Evolutionary conservation across 306 rosid species (phyloP), one percentile per base, ranked within the genome.

Genomic region (Spatholobus suberectus): DNA sequence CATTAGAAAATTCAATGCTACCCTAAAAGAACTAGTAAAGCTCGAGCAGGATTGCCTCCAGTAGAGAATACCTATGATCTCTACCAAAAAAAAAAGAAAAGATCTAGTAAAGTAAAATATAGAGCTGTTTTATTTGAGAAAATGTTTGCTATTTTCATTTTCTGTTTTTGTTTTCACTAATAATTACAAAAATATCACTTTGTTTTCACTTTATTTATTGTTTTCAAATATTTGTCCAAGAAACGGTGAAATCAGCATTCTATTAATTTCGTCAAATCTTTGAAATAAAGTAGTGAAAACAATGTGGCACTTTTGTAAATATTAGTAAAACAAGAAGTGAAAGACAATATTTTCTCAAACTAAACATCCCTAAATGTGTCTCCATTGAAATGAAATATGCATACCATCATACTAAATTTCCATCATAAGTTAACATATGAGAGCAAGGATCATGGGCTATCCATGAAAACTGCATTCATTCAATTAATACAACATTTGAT

Each of bases 381-480:
- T 24, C 10, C 6, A 1, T 68, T 6, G 15, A 61, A 61, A 0
- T 59, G 2, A 59, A 51, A 26, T 24, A 59, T 59, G 17, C 66
- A 4, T n/a, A 26, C n/a, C 1, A 41, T 40, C 23, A 52, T 34
- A 78, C 44, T 40, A n/a, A 52, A 40, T 55, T 44, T 54, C 34
- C 27, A 41, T 6, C 43, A 54, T 26, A 35, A 21, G 66, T 29
- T 17, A 27, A 24, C 20, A n/a, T 27, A 76, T 61, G 37, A 61
- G 35, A 61, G 7, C 80, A 61, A 80, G 71, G 29, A 27, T 23
- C 76, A 40, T 34, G 55, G 32, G 8, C 58, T 71, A 37, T 62
- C 14, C 70, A 62, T 20, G 27, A 49, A 61, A 72, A 49, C 27
- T 12, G n/a, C 13, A n/a, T 77, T 15, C 41, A 7, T 37, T 49